Evolutionary conservation across 495 filamentous ascomycete genomes (phyloP).

Genomic region (Collariella sp.): DNA sequence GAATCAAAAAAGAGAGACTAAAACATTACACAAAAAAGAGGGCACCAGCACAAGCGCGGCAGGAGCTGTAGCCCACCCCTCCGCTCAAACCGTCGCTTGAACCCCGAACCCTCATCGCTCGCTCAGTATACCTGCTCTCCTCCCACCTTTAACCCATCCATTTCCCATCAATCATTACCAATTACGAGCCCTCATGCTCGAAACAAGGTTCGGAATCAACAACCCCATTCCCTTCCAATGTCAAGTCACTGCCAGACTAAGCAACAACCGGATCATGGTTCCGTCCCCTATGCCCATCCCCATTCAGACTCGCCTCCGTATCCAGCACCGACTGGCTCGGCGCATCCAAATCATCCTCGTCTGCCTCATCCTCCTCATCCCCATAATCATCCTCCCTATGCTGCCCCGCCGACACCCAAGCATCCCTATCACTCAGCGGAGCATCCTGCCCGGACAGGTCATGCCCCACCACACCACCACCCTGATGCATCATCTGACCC

Average conservation of each 20-base stretch:
- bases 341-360: conserved; percentile 45
- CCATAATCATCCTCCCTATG: conserved; percentile 49
- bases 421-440: conserved; percentile 74
- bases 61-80: too few relatives aligned
- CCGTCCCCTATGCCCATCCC: conserved; percentile 38
- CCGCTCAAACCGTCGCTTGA: too few relatives aligned
- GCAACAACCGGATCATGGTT: conserved; percentile 29
- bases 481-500: conserved; percentile 31
- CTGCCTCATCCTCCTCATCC: conserved; percentile 45
- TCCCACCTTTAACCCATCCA: background rate
- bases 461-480: conserved; percentile 14
- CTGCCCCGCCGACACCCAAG: conserved; percentile 78
- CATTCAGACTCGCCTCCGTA: conserved; percentile 37
- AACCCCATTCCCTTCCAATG: background rate
- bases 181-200: conserved; percentile 1
- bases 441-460: conserved; percentile 80
- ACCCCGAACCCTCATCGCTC: background rate
- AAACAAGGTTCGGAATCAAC: background rate
- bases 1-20: background rate
- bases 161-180: conserved; percentile 12
- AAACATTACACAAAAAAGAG: background rate
- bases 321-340: conserved; percentile 35
- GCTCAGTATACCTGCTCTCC: background rate
- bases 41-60: background rate
- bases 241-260: conserved; percentile 10